phyloP scores from a whole-genome alignment of 192 early-diverging fungal genomes.

The Spizellomyces sp. region DNA sequence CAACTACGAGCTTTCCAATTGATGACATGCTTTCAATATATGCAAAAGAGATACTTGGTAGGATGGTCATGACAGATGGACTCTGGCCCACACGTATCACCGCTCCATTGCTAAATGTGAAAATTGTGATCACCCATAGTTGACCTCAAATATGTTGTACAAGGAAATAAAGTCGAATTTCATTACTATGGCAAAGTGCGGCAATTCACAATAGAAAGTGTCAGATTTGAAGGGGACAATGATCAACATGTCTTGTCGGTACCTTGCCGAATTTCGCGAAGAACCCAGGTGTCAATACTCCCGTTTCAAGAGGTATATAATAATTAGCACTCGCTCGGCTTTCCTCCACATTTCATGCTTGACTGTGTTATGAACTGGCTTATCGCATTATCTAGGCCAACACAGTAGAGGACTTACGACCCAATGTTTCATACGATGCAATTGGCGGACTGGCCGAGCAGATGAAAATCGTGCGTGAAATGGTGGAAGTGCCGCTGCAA shows the following conservation, averaged over 20 bases:
- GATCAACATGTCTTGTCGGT: too few relatives aligned
- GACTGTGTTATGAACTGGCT: background rate
- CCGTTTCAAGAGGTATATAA: slow-evolving; percentile 28
- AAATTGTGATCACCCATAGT: slow-evolving; percentile 30
- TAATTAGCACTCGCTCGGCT: background rate
- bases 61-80: too few relatives aligned
- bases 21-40: slow-evolving; percentile 57
- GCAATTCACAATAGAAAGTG: slow-evolving; percentile 37
- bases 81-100: too few relatives aligned
- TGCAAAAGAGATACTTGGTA: slow-evolving; percentile 58
- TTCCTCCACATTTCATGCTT: background rate
- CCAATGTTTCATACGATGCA: slow-evolving; percentile 46
- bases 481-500: slow-evolving; percentile 79
- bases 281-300: slow-evolving; percentile 40
- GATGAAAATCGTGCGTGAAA: slow-evolving; percentile 72
- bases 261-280: too few relatives aligned
- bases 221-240: background rate
- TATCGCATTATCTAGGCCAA: slow-evolving; percentile 8
- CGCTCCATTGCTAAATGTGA: too few relatives aligned
- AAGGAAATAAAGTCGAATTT: slow-evolving; percentile 55
- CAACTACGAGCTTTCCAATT: slow-evolving; percentile 35
- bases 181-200: slow-evolving; percentile 55
- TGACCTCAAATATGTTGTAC: slow-evolving; percentile 58
- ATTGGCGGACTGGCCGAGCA: slow-evolving; percentile 84
- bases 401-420: background rate